phyloP scores from a whole-genome alignment of 768 basidiomycete genomes.

The Lactifluus pinguis region DNA sequence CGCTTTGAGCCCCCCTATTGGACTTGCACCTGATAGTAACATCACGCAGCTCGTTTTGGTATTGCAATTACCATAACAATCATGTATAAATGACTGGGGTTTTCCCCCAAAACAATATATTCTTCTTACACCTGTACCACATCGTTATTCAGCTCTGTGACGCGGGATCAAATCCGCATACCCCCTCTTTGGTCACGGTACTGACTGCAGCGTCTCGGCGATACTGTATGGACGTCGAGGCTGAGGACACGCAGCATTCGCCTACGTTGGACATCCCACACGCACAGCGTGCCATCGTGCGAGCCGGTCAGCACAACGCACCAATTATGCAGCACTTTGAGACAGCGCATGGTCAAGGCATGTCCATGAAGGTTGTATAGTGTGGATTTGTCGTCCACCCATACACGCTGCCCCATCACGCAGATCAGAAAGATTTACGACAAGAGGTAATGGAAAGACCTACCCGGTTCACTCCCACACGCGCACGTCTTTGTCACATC shows the following conservation, averaged over 20 bases:
- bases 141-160: too few species aligned
- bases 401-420: neutral
- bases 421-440: neutral
- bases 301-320: constrained; percentile 89
- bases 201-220: too few species aligned
- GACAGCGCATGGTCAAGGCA: constrained; percentile 82
- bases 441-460: constrained; percentile 22
- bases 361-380: constrained; percentile 71
- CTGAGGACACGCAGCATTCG: constrained; percentile 50
- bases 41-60: too few species aligned
- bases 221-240: too few species aligned
- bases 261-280: constrained; percentile 91
- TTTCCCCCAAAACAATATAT: too few species aligned
- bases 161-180: too few species aligned
- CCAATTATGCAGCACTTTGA: constrained; percentile 77
- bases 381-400: neutral
- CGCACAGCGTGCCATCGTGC: constrained; percentile 74
- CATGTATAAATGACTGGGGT: too few species aligned
- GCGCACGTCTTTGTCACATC: constrained; percentile 84
- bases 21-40: too few species aligned
- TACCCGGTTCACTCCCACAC: constrained; percentile 89
- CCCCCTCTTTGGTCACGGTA: too few species aligned
- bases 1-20: too few species aligned
- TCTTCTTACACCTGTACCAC: too few species aligned
- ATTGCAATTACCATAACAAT: too few species aligned